phyloP scores from a whole-genome alignment of 495 filamentous ascomycete species.

The Polyplosphaeria fusca region DNA sequence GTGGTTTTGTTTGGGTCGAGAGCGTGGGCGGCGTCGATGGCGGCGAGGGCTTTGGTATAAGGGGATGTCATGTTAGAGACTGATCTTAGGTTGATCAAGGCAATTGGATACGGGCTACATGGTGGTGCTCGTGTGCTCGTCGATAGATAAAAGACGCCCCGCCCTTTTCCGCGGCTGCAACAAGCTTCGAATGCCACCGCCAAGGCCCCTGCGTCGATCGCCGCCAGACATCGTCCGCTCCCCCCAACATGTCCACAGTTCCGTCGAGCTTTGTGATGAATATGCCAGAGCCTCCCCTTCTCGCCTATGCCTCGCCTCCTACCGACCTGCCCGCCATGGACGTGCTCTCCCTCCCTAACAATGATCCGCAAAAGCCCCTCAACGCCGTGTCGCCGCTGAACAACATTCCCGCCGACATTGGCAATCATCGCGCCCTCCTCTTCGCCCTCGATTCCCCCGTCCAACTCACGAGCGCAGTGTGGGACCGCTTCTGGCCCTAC shows the following conservation, averaged over 20 bases:
- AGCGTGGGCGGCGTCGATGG: slow-evolving; percentile 71
- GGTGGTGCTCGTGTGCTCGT: not conserved
- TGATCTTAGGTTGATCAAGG: not conserved
- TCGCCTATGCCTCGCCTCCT: not conserved
- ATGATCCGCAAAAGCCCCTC: not conserved
- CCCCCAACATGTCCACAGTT: no score
- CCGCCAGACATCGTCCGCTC: not conserved
- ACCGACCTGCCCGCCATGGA: not conserved
- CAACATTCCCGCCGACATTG: slow-evolving; percentile 24
- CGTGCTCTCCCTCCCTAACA: not conserved
- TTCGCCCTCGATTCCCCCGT: slow-evolving; percentile 29
- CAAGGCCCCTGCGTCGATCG: not conserved
- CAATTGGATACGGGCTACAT: not conserved
- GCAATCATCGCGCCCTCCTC: slow-evolving; percentile 23
- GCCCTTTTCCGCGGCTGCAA: not conserved
- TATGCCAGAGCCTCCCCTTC: not conserved
- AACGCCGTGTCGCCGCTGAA: slow-evolving; percentile 13
- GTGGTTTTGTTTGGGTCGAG: slow-evolving; percentile 58
- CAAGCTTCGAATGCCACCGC: not conserved
- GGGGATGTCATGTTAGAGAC: slow-evolving; percentile 2
- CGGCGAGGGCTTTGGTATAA: slow-evolving; percentile 51
- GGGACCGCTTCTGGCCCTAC: slow-evolving; percentile 25
- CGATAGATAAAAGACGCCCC: not conserved
- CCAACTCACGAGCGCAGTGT: slow-evolving; percentile 16
- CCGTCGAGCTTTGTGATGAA: no score